Evolutionary conservation across 495 filamentous ascomycete species (phyloP).

Genomic region (Neurospora sp.): DNA sequence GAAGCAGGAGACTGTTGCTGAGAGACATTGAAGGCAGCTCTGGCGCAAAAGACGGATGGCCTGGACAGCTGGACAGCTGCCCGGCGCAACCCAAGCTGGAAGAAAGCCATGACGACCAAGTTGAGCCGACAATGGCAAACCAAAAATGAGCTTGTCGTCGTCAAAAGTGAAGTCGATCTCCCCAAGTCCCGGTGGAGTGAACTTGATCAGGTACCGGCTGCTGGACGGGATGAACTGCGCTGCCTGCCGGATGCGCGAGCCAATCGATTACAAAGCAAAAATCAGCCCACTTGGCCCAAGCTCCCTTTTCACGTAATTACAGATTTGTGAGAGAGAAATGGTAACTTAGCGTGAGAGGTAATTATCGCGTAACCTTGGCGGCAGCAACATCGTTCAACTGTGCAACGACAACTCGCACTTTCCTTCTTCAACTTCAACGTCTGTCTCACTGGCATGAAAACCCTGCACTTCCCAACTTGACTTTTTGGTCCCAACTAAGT

Average conservation of each 20-base stretch:
- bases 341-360: background rate
- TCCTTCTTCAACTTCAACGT: background rate
- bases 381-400: background rate
- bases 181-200: background rate
- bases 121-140: conserved; percentile 8
- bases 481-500: background rate
- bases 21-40: conserved; percentile 19
- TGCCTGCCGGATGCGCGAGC: background rate
- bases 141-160: background rate
- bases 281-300: conserved; percentile 3
- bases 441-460: background rate
- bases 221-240: background rate
- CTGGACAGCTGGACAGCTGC: conserved; percentile 43
- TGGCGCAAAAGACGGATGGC: conserved; percentile 49
- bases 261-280: background rate
- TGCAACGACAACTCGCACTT: background rate
- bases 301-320: background rate
- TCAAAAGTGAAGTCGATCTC: background rate
- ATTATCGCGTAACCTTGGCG: background rate
- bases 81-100: conserved; percentile 41
- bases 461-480: background rate
- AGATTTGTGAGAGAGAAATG: background rate
- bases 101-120: conserved; percentile 30
- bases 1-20: conserved; percentile 5
- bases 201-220: background rate